Percentiles rank a stretch among this genome's conserved stretches.
These are phyloP conservation scores for Blastomyces emzantsi DNA, from an alignment of 2,329 filamentous ascomycete species.

Conservation along the genomic window DNA sequence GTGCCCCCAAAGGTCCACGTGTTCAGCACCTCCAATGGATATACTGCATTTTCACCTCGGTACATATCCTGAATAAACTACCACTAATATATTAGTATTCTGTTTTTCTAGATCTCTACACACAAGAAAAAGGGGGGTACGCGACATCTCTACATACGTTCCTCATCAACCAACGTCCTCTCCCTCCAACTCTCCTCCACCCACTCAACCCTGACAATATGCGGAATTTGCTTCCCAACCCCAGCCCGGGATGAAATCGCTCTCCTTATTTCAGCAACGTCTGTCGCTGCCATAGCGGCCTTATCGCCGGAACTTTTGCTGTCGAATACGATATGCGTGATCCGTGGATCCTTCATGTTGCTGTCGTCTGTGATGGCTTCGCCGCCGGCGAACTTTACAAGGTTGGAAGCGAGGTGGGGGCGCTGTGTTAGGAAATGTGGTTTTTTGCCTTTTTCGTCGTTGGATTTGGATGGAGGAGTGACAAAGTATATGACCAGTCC, in stretches of 20 bases:
- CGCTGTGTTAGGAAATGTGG: conserved; percentile 17
- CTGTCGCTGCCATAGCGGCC: conserved; percentile 42
- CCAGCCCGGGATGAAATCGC: conserved; percentile 20
- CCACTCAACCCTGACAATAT: conserved; percentile 64
- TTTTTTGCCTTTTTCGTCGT: neutral
- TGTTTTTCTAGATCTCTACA: neutral
- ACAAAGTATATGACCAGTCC: conserved; percentile 39
- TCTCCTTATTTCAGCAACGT: conserved; percentile 29
- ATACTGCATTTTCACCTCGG: neutral
- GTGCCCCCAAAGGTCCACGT: too few relatives aligned
- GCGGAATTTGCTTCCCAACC: conserved; percentile 47
- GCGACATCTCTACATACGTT: conserved; percentile 34
- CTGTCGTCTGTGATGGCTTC: conserved; percentile 31
- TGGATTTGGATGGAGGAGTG: conserved; percentile 7
- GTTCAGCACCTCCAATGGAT: neutral
- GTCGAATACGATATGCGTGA: conserved; percentile 68
- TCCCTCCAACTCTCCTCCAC: conserved; percentile 72
- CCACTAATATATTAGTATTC: neutral
- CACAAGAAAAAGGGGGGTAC: neutral
- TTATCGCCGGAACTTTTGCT: conserved; percentile 33
- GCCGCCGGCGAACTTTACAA: conserved; percentile 62
- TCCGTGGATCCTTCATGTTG: conserved; percentile 41
- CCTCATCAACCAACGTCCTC: conserved; percentile 70
- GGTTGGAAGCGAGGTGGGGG: conserved; percentile 44
- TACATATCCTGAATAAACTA: neutral